Evolutionary conservation across 495 filamentous ascomycete genomes (phyloP).

Genomic region (Podospora bellae-mahoneyi): DNA sequence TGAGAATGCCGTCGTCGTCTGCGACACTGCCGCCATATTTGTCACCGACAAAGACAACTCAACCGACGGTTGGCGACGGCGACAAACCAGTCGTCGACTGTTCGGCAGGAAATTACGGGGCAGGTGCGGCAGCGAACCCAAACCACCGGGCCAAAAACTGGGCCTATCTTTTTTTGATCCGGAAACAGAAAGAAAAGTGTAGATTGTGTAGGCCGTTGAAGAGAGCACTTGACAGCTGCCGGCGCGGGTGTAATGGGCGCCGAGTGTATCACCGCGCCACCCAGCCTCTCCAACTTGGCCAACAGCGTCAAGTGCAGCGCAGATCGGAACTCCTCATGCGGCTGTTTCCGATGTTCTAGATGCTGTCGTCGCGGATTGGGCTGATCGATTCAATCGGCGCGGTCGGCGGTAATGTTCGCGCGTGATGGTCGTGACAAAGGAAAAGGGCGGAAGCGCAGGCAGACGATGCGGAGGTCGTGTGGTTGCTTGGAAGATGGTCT

Average conservation of each 20-base stretch:
- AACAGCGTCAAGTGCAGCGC: slow-evolving; percentile 14
- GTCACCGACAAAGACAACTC: slow-evolving; percentile 18
- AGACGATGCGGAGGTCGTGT: background rate
- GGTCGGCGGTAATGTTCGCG: background rate
- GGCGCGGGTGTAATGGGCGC: slow-evolving; percentile 10
- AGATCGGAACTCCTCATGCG: slow-evolving; percentile 1
- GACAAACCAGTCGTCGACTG: background rate
- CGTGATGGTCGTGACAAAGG: background rate
- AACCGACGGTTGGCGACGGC: slow-evolving; percentile 17
- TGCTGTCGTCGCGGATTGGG: background rate
- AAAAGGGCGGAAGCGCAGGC: background rate
- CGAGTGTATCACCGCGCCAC: slow-evolving; percentile 10
- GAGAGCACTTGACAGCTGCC: slow-evolving; percentile 7
- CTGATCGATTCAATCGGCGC: background rate
- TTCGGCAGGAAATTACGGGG: slow-evolving; percentile 14
- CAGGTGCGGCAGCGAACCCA: background rate
- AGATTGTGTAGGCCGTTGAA: background rate
- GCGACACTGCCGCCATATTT: slow-evolving; percentile 54
- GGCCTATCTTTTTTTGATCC: background rate
- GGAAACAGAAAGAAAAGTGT: background rate
- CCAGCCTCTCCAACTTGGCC: slow-evolving; percentile 24
- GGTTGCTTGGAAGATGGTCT: slow-evolving; percentile 4
- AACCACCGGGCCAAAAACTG: slow-evolving; percentile 2
- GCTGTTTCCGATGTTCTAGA: background rate
- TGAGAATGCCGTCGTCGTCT: slow-evolving; percentile 47